phyloP scores from a whole-genome alignment of 1,284 basidiomycete species.

The Papiliotrema flavescens region DNA sequence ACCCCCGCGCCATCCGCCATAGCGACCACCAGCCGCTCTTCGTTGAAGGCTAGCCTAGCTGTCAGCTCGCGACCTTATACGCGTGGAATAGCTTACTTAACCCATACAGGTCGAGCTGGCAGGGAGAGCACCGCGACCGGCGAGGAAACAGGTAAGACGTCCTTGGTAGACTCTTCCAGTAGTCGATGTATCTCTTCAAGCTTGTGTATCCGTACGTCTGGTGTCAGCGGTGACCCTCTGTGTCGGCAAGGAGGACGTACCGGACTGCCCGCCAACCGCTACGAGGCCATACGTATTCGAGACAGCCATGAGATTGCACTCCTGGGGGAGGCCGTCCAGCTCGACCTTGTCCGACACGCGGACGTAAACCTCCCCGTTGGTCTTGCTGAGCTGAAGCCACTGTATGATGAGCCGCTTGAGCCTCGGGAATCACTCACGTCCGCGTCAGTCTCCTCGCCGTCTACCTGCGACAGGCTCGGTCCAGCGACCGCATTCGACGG shows the following conservation, averaged over 20 bases:
- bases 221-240: neutral
- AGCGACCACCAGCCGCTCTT: constrained; percentile 38
- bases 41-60: constrained; percentile 37
- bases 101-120: constrained; percentile 43
- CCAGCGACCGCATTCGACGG: constrained; percentile 12
- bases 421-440: constrained; percentile 26
- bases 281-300: constrained; percentile 44
- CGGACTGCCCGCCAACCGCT: constrained; percentile 44
- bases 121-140: constrained; percentile 27
- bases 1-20: constrained; percentile 29
- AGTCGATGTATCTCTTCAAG: constrained; percentile 27
- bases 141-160: constrained; percentile 20
- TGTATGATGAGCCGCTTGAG: constrained; percentile 11
- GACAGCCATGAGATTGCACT: constrained; percentile 48
- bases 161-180: constrained; percentile 31
- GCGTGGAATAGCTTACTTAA: constrained; percentile 27
- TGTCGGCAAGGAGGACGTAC: constrained; percentile 22
- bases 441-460: constrained; percentile 43
- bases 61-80: neutral
- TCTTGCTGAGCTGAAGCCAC: constrained; percentile 48
- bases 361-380: constrained; percentile 47
- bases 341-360: constrained; percentile 38
- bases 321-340: constrained; percentile 38
- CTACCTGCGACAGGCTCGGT: constrained; percentile 20
- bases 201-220: constrained; percentile 31